A percentile compares a stretch with the other conserved stretches of the same genome.
These are phyloP conservation scores for Cerioporus squamosus DNA, from an alignment of 1,284 basidiomycete species.

Conservation along the genomic window DNA sequence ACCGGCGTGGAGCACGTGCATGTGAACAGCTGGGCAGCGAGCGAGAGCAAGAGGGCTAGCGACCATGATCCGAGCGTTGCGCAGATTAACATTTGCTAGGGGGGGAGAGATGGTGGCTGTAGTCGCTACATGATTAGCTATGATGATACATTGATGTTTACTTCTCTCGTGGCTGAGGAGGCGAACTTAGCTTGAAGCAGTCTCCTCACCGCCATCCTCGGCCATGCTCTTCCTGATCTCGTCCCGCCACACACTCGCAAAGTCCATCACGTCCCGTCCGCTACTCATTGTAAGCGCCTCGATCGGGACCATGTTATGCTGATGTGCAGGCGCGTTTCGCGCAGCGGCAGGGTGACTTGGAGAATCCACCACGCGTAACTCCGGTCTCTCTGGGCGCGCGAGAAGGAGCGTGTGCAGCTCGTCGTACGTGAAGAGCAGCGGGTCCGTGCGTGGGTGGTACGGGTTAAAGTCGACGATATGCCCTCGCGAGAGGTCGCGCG, in stretches of 20 bases:
- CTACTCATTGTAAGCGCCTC: slow-evolving; percentile 83
- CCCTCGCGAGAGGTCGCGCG: slow-evolving; percentile 73
- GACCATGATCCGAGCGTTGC: slow-evolving; percentile 67
- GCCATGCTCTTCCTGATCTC: slow-evolving; percentile 49
- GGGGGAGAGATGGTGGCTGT: not conserved
- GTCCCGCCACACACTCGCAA: slow-evolving; percentile 70
- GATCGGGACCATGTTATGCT: slow-evolving; percentile 92
- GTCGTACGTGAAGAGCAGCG: slow-evolving; percentile 85
- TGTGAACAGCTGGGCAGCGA: slow-evolving; percentile 60
- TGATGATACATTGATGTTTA: not conserved
- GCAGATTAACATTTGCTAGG: slow-evolving; percentile 47
- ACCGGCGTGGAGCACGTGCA: slow-evolving; percentile 61
- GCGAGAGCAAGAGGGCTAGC: slow-evolving; percentile 46
- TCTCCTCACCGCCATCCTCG: slow-evolving; percentile 30
- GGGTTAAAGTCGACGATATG: slow-evolving; percentile 93
- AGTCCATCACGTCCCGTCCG: slow-evolving; percentile 75
- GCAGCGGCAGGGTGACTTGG: slow-evolving; percentile 67
- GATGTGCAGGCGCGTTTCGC: slow-evolving; percentile 73
- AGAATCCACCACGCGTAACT: slow-evolving; percentile 76
- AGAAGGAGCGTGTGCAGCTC: slow-evolving; percentile 61
- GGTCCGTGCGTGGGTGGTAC: slow-evolving; percentile 84
- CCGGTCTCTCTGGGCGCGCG: slow-evolving; percentile 38
- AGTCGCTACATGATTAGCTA: not conserved
- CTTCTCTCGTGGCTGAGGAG: too few species aligned
- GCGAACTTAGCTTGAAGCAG: not conserved